Evolutionary conservation across 176 grass and related monocot genomes (phyloP).

Genomic region (Oryza rufipogon): DNA sequence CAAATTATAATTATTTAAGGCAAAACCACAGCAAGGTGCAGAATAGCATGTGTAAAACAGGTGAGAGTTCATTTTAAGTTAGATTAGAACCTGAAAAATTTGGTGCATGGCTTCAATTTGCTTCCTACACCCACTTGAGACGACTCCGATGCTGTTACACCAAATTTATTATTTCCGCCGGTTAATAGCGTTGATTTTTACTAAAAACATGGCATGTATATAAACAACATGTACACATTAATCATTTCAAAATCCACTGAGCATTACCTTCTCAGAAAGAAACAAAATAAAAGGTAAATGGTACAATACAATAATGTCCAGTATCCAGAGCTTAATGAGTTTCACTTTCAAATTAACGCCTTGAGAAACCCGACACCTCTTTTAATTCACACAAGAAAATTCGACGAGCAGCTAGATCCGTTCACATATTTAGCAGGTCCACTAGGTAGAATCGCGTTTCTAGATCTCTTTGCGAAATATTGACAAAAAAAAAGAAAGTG

Average conservation of each 20-base stretch:
- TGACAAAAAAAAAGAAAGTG: not conserved
- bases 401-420: not conserved
- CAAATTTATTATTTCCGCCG: conserved; percentile 72
- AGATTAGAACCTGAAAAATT: conserved; percentile 99
- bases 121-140: conserved; percentile 90
- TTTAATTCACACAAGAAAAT: not conserved
- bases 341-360: not conserved
- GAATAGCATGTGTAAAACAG: conserved; percentile 70
- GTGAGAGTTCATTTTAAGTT: conserved; percentile 72
- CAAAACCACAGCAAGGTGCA: conserved; percentile 41
- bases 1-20: not conserved
- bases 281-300: conserved; percentile 22
- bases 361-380: not conserved
- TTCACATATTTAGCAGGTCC: not conserved
- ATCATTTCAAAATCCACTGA: conserved; percentile 31
- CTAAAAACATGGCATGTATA: conserved; percentile 57
- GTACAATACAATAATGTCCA: conserved; percentile 3
- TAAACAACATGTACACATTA: conserved; percentile 36
- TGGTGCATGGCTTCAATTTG: conserved; percentile 99
- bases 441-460: not conserved
- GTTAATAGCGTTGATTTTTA: conserved; percentile 52
- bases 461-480: not conserved
- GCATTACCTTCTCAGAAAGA: not conserved
- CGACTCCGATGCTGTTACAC: conserved; percentile 93
- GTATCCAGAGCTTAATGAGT: conserved; percentile 10